phyloP scores from a whole-genome alignment of 2,329 filamentous ascomycete species.

The Gnomoniopsis sp. region DNA sequence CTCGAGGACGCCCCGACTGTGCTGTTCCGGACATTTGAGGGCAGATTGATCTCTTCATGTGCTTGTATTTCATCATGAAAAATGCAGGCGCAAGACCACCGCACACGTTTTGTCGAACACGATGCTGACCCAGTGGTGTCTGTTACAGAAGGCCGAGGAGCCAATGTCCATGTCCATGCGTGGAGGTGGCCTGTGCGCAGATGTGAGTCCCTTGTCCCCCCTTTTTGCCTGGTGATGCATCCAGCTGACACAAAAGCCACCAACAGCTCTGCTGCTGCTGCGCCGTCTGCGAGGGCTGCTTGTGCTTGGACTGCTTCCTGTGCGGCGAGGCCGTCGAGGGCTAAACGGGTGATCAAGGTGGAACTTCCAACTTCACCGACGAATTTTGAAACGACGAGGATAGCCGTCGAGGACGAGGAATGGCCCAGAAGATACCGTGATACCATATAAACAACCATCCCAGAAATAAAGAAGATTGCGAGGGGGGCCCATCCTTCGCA shows the following conservation, averaged over 20 bases:
- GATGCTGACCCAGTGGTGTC: background rate
- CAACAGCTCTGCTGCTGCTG: conserved; percentile 7
- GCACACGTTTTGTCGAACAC: too few species aligned
- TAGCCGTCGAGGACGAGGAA: background rate
- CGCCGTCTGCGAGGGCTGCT: conserved; percentile 4
- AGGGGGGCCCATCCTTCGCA: background rate
- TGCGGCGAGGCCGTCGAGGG: conserved; percentile 6
- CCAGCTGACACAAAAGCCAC: background rate
- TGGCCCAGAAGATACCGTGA: background rate
- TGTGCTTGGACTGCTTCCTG: conserved; percentile 10
- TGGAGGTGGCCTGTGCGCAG: conserved; percentile 23
- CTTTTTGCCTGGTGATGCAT: background rate
- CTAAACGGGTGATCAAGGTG: background rate
- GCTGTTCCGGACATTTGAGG: too few species aligned
- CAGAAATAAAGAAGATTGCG: background rate
- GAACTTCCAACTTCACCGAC: background rate
- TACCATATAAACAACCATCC: background rate
- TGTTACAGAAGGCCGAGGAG: conserved; percentile 18
- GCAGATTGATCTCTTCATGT: too few species aligned
- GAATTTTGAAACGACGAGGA: too few species aligned
- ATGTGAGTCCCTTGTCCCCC: conserved; percentile 1
- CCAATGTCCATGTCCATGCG: conserved; percentile 24
- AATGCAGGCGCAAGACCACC: too few species aligned
- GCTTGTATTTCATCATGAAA: too few species aligned
- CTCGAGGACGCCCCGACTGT: background rate